These are phyloP conservation scores for Paspalum notatum DNA, from an alignment of 176 grass and related monocot genomes.

Conservation along the genomic window DNA sequence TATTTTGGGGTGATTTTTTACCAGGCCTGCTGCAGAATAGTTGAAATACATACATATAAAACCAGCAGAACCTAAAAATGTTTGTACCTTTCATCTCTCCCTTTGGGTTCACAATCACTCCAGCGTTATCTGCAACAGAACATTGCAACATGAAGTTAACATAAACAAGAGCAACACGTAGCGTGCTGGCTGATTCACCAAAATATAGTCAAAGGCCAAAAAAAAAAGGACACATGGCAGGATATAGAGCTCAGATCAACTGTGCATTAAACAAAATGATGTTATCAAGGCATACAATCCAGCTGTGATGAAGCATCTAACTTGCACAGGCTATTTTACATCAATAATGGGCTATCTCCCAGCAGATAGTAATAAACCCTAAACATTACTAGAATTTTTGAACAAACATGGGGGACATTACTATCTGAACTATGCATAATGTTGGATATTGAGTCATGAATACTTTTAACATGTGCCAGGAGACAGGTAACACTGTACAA, in stretches of 20 bases:
- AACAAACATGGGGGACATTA: neutral
- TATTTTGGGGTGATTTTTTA: neutral
- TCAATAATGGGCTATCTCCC: too few species aligned
- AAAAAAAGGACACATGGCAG: neutral
- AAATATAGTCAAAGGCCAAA: neutral
- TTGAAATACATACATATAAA: neutral
- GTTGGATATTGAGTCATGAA: neutral
- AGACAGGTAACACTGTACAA: slow-evolving; percentile 48
- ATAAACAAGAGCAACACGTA: neutral
- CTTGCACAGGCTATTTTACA: neutral
- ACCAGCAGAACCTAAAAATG: neutral
- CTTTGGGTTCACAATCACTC: slow-evolving; percentile 86
- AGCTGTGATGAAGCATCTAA: neutral
- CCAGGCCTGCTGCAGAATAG: neutral
- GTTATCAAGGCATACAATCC: neutral
- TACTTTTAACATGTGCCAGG: slow-evolving; percentile 28
- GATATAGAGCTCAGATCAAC: neutral
- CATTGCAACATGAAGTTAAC: neutral
- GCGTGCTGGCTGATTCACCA: neutral
- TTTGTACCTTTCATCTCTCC: slow-evolving; percentile 81
- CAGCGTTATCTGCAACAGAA: slow-evolving; percentile 63
- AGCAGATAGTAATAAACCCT: too few species aligned
- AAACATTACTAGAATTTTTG: neutral
- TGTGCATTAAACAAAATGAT: neutral
- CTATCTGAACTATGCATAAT: neutral